These are phyloP conservation scores for Calonectria montana DNA, from an alignment of 2,329 filamentous ascomycete genomes.

Conservation along the genomic window DNA sequence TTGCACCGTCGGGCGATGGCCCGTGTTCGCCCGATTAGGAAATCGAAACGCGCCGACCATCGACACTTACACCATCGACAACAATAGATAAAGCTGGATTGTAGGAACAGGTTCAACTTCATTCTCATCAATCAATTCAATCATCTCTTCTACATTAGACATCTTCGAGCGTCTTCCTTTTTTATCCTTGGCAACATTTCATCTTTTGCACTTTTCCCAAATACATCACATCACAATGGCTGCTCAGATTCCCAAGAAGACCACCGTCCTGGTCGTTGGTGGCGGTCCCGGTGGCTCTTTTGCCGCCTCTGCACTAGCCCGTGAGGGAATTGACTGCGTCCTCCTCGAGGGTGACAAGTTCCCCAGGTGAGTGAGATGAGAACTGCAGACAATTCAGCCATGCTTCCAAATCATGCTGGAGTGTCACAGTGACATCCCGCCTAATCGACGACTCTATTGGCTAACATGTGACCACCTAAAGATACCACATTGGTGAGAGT, in stretches of 20 bases:
- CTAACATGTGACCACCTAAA: constrained; percentile 11
- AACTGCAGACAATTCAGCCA: background rate
- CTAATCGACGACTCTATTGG: no score
- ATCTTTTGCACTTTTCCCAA: no score
- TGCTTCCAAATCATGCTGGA: background rate
- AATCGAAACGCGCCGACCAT: constrained; percentile 17
- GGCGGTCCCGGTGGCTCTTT: constrained; percentile 20
- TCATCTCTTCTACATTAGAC: background rate
- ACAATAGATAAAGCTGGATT: constrained; percentile 17
- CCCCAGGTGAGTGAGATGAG: constrained; percentile 7
- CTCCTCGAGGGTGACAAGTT: constrained; percentile 20
- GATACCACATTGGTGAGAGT: constrained; percentile 54
- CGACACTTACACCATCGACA: background rate
- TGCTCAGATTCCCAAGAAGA: constrained; percentile 23
- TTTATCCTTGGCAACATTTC: background rate
- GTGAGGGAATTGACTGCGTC: constrained; percentile 16
- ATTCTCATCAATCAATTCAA: constrained; percentile 1
- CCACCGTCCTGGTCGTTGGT: constrained; percentile 18
- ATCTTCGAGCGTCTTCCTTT: background rate
- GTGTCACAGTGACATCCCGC: background rate
- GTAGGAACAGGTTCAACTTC: background rate
- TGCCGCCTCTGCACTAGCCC: constrained; percentile 18
- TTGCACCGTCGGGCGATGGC: background rate
- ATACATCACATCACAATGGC: constrained; percentile 2
- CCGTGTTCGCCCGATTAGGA: background rate